Base-by-base conservation (phyloP, 768 basidiomycete genomes). In the Russula lepida region DNA sequence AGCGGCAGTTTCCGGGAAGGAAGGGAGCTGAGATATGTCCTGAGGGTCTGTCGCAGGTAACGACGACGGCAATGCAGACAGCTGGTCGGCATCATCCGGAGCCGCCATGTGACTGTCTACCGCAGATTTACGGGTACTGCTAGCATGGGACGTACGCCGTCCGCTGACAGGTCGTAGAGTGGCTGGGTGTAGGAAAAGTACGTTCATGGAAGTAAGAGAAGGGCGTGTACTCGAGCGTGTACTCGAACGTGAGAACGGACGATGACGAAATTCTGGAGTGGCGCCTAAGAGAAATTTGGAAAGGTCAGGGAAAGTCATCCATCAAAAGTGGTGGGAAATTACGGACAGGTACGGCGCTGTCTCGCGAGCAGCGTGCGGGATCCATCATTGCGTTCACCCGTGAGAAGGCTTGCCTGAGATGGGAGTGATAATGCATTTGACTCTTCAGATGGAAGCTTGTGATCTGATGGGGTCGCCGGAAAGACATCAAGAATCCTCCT, bases 181-280 rank as follows among this genome's bases (percentile, higher is more conserved):
- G 13, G 65, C 41, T 8, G 63, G 65, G 44, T 56, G 63, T 37
- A 66, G 43, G n/a, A 66, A 33, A 15, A 51, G 21, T 35, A 39
- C 58, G 23, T 61, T 64, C 19, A 61, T 48, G 23, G 58, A 58
- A 9, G 63, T 56, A 8, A 60, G 46, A 46, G 63, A 66, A 4
- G 59, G 59, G 3, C 53, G 63, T 9, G 58, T 39, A n/a, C 54
- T 52, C 48, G 58, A 57, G 28, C 57, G 62, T 9, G 58, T 39
- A n/a, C 54, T 52, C 48, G 58, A 57, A 23, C 57, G 62, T 32
- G 61, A 59, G 7, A 44, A 48, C 12, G 46, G 21, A 6, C 30
- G 13, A 17, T 21, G 50, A 44, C 28, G 60, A 37, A n/a, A 44
- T 8, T n/a, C 30, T 1, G 55, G 15, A 19, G 25, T 9, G 28